Evolutionary conservation across 2,329 filamentous ascomycete species (phyloP).

Genomic region (Aspergillus sp.): DNA sequence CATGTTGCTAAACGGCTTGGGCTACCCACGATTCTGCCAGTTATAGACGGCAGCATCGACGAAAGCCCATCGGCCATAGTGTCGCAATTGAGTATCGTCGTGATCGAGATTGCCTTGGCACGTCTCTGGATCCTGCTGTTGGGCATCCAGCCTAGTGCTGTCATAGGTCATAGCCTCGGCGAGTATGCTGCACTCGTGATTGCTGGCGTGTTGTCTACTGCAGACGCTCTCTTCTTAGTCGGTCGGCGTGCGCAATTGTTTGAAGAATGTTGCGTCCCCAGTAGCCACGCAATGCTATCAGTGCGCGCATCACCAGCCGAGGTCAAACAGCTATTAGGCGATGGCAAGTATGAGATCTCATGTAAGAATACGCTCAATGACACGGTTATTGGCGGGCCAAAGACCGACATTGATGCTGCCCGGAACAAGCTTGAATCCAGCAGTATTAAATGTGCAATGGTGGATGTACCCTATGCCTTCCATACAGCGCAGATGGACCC

Average conservation of each 20-base stretch:
- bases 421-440: constrained; percentile 55
- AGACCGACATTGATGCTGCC: constrained; percentile 62
- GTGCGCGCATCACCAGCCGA: constrained; percentile 49
- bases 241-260: constrained; percentile 71
- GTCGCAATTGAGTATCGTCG: constrained; percentile 44
- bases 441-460: constrained; percentile 64
- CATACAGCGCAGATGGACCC: constrained; percentile 29
- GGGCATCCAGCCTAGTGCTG: constrained; percentile 50
- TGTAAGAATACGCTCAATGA: constrained; percentile 78
- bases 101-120: constrained; percentile 47
- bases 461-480: constrained; percentile 68
- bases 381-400: constrained; percentile 69
- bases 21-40: constrained; percentile 31
- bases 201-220: constrained; percentile 39
- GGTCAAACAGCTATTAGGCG: constrained; percentile 45
- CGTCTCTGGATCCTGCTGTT: constrained; percentile 33
- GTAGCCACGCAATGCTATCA: constrained; percentile 71
- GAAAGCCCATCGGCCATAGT: constrained; percentile 18
- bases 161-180: constrained; percentile 55
- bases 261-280: constrained; percentile 65
- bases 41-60: constrained; percentile 46
- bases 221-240: constrained; percentile 64
- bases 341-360: constrained; percentile 55
- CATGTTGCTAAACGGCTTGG: constrained; percentile 26
- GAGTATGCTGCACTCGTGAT: constrained; percentile 43